phyloP scores from a whole-genome alignment of 306 rosid species.

The Quillaja saponaria region DNA sequence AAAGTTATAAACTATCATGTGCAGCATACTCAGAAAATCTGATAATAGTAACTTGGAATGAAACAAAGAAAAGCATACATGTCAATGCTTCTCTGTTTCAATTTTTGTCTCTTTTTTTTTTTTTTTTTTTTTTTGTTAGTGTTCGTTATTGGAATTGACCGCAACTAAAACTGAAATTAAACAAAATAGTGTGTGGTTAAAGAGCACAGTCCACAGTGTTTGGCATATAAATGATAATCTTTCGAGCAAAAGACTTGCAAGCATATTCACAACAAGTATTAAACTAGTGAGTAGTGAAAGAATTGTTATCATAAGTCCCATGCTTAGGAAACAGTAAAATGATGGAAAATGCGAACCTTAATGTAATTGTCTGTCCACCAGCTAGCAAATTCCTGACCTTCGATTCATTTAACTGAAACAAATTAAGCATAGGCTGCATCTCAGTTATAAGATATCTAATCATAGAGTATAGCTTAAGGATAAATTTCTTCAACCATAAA shows the following conservation, averaged over 20 bases:
- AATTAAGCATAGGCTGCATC: slow-evolving; percentile 26
- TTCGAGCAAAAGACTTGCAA: too few relatives aligned
- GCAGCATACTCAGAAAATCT: too few relatives aligned
- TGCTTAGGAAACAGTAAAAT: too few relatives aligned
- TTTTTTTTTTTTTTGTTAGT: too few relatives aligned
- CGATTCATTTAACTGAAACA: slow-evolving; percentile 62
- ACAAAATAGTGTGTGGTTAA: slow-evolving; percentile 16
- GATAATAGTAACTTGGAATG: too few relatives aligned
- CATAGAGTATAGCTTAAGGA: slow-evolving; percentile 13
- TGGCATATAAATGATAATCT: too few relatives aligned
- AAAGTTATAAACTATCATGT: too few relatives aligned
- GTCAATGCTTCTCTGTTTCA: too few relatives aligned
- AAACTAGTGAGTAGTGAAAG: too few relatives aligned
- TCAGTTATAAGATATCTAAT: slow-evolving; percentile 24
- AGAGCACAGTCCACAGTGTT: slow-evolving; percentile 12
- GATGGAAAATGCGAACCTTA: slow-evolving; percentile 63
- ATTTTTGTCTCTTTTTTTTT: too few relatives aligned
- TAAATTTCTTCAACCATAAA: slow-evolving; percentile 17
- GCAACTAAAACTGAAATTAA: slow-evolving; percentile 15
- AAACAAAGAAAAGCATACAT: slow-evolving; percentile 10
- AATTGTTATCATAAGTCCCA: slow-evolving; percentile 18
- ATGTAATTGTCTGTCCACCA: slow-evolving; percentile 52
- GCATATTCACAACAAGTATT: too few relatives aligned
- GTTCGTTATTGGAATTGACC: too few relatives aligned
- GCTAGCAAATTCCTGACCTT: slow-evolving; percentile 46